Conservation (phyloP, 148 eudicot genomes). For the Chenopodium berlandieri region DNA sequence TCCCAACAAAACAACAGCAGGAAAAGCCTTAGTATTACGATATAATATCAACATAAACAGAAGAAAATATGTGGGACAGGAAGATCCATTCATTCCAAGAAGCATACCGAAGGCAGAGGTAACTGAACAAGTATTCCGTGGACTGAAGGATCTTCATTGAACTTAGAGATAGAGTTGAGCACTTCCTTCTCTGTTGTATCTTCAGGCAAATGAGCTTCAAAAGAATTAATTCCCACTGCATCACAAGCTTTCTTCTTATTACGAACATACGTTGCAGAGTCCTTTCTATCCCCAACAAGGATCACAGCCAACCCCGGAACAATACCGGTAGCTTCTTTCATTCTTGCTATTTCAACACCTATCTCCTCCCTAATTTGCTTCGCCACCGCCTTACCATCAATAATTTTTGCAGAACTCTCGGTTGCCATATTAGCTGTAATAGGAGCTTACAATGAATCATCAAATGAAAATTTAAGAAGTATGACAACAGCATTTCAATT, state of each 20-base stretch:
- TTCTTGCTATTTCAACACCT: conserved; percentile 59
- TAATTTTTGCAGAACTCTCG: conserved; percentile 58
- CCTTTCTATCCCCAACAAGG: conserved; percentile 89
- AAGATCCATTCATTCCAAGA: conserved; percentile 7
- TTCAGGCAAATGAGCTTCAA: conserved; percentile 73
- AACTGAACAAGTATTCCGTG: conserved; percentile 95
- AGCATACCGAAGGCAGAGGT: conserved; percentile 82
- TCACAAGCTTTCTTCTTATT: conserved; percentile 94
- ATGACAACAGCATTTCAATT: background rate
- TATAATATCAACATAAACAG: background rate
- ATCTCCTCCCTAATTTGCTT: conserved; percentile 78
- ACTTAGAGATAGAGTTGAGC: conserved; percentile 54
- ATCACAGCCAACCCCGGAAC: conserved; percentile 95
- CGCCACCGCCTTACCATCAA: conserved; percentile 79
- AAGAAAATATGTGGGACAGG: background rate
- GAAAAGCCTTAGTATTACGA: background rate
- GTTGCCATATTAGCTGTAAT: conserved; percentile 50
- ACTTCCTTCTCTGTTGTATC: conserved; percentile 71
- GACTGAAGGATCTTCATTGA: conserved; percentile 79
- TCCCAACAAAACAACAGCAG: background rate
- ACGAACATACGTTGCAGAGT: conserved; percentile 88
- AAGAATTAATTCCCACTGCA: conserved; percentile 74
- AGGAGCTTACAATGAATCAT: conserved; percentile 2
- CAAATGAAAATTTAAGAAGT: background rate
- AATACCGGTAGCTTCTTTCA: conserved; percentile 73